These are phyloP conservation scores for Thuidium tamariscinum DNA, from an alignment of 225 moss, liverwort and hornwort genomes.

Conservation along the genomic window DNA sequence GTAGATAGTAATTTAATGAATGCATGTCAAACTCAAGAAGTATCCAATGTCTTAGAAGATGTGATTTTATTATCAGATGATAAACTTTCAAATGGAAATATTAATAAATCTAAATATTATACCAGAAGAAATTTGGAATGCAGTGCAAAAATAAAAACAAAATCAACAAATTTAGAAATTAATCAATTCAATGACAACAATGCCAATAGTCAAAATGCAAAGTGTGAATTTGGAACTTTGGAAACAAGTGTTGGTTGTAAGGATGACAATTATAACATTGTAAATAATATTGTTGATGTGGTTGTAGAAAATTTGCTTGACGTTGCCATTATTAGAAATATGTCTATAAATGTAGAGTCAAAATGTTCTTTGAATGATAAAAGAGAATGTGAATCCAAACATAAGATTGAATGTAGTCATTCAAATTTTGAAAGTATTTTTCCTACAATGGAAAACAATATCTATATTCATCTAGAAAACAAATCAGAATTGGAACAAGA, in stretches of 20 bases:
- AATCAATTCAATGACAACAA: not conserved
- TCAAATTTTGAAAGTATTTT: not conserved
- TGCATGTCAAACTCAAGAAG: not conserved
- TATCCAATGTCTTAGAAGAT: not conserved
- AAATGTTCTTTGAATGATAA: not conserved
- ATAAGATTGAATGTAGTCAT: not conserved
- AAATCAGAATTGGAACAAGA: constrained; percentile 79
- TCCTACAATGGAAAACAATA: not conserved
- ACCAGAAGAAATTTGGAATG: not conserved
- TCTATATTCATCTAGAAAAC: not conserved
- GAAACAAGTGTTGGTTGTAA: not conserved
- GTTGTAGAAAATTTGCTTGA: constrained; percentile 2
- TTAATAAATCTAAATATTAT: not conserved
- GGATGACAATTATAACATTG: not conserved
- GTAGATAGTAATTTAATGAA: not conserved
- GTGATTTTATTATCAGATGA: not conserved
- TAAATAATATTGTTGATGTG: not conserved
- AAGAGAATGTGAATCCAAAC: not conserved
- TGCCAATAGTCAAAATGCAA: not conserved
- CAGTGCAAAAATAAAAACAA: not conserved
- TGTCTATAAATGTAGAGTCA: not conserved
- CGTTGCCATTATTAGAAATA: not conserved
- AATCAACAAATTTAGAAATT: not conserved
- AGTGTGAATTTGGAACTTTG: not conserved
- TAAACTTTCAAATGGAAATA: not conserved